Conservation (phyloP, 2,329 filamentous ascomycete species). For the Epichloe gansuensis region DNA sequence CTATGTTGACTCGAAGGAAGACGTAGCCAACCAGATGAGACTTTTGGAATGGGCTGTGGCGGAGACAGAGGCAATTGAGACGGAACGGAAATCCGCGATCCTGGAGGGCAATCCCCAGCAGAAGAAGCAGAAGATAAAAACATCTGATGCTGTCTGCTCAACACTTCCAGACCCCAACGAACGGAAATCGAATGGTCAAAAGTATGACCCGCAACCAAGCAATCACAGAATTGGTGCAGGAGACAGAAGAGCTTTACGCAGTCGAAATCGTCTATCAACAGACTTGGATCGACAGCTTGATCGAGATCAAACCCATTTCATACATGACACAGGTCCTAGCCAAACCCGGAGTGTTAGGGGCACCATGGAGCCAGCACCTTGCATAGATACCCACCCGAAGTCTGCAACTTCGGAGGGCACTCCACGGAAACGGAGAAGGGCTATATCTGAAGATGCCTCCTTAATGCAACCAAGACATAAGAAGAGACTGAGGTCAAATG, state of each 20-base stretch:
- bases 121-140: neutral
- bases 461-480: neutral
- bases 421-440: neutral
- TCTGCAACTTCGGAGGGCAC: neutral
- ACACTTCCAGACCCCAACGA: neutral
- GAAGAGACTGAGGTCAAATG: conserved; percentile 2
- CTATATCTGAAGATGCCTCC: neutral
- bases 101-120: neutral
- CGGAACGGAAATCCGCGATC: neutral
- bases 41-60: conserved; percentile 16
- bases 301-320: no score
- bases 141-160: neutral
- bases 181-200: neutral
- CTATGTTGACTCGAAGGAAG: conserved; percentile 6
- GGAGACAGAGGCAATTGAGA: conserved; percentile 13
- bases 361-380: neutral
- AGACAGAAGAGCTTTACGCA: neutral
- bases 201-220: neutral
- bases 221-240: neutral
- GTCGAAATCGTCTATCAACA: neutral
- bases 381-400: neutral
- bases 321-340: neutral
- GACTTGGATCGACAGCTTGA: no score
- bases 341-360: neutral
- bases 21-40: conserved; percentile 10